Conservation (phyloP, 2,329 filamentous ascomycete genomes). For the Colletotrichum melonis region DNA sequence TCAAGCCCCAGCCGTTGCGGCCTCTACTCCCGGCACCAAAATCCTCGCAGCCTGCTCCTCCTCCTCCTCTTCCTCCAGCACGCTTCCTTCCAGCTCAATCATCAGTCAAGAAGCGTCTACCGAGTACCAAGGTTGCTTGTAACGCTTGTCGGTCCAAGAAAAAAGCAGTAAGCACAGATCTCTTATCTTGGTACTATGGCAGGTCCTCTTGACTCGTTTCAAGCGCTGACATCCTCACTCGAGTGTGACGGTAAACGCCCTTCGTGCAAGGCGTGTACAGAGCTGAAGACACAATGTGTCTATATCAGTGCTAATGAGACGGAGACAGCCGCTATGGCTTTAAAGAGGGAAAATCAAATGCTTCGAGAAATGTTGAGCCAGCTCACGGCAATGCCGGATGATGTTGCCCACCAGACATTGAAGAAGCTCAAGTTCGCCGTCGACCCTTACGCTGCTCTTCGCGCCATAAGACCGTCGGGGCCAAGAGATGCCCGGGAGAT, state of each 20-base stretch:
- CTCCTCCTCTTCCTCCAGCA: background rate
- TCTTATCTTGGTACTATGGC: background rate
- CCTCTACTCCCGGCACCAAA: constrained; percentile 26
- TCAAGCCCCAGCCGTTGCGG: constrained; percentile 18
- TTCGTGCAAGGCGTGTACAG: constrained; percentile 36
- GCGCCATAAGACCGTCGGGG: constrained; percentile 13
- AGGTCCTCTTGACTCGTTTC: background rate
- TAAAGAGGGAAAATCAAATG: constrained; percentile 32
- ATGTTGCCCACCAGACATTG: constrained; percentile 36
- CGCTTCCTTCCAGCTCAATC: constrained; percentile 8
- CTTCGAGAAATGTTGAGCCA: constrained; percentile 40
- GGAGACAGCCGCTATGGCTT: constrained; percentile 31
- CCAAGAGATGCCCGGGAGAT: constrained; percentile 10
- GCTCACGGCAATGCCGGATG: constrained; percentile 38
- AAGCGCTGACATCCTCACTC: constrained; percentile 1
- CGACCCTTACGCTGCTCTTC: constrained; percentile 35
- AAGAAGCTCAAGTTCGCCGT: constrained; percentile 37
- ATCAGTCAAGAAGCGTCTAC: background rate
- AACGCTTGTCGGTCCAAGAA: constrained; percentile 40
- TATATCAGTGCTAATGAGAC: constrained; percentile 36
- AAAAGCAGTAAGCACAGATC: constrained; percentile 35
- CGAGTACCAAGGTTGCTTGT: constrained; percentile 37
- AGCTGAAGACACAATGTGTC: constrained; percentile 29
- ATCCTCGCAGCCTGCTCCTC: background rate
- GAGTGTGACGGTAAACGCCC: constrained; percentile 39